Conservation (phyloP, 805 yeast genomes). For the Yamadazyma akitaensis region DNA sequence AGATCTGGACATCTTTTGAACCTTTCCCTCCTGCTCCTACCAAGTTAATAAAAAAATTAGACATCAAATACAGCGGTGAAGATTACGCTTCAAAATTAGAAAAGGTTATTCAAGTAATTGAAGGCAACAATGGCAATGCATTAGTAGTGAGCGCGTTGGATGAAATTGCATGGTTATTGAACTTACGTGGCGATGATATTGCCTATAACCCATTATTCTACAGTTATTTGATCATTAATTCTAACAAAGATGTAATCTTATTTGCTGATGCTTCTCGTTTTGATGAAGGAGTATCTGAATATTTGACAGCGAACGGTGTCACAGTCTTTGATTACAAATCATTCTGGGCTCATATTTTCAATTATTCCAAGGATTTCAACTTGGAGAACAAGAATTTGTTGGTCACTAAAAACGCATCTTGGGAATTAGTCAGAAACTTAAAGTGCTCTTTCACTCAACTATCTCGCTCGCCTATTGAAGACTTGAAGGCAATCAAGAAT, state of each 20-base stretch:
- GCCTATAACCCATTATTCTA: conserved; percentile 54
- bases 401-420: conserved; percentile 31
- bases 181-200: conserved; percentile 52
- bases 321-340: conserved; percentile 40
- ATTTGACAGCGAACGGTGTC: conserved; percentile 24
- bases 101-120: conserved; percentile 32
- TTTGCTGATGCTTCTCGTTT: conserved; percentile 45
- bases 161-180: conserved; percentile 54
- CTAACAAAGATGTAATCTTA: conserved; percentile 29
- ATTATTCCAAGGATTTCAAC: conserved; percentile 34
- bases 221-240: conserved; percentile 34
- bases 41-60: conserved; percentile 49
- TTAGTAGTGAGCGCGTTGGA: conserved; percentile 47
- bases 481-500: conserved; percentile 52
- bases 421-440: conserved; percentile 38
- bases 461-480: conserved; percentile 41
- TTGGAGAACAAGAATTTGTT: conserved; percentile 27
- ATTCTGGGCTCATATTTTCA: conserved; percentile 43
- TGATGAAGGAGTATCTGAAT: conserved; percentile 23
- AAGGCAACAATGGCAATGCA: conserved; percentile 28
- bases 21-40: conserved; percentile 53
- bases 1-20: conserved; percentile 70
- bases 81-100: conserved; percentile 53
- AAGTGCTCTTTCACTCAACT: conserved; percentile 27
- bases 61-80: conserved; percentile 62